phyloP scores from a whole-genome alignment of 2,329 filamentous ascomycete species.

The Trichoderma oligosporum region DNA sequence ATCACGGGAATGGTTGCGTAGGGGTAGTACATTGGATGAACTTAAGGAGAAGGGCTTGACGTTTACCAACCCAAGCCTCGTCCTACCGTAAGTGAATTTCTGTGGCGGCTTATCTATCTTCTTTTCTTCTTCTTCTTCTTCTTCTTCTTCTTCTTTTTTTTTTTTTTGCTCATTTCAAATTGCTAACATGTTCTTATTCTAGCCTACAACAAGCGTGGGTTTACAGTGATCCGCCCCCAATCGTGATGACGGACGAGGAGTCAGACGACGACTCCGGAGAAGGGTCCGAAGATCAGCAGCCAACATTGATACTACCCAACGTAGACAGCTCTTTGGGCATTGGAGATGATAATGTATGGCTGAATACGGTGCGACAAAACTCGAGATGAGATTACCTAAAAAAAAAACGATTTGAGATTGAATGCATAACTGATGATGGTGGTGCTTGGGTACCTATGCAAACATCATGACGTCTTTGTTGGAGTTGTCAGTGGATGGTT shows the following conservation, averaged over 20 bases:
- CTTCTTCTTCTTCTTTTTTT: not conserved
- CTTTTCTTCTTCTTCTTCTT: too few species aligned
- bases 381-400: not conserved
- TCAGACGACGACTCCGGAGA: slow-evolving; percentile 25
- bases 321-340: slow-evolving; percentile 38
- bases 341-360: slow-evolving; percentile 40
- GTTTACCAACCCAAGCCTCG: slow-evolving; percentile 75
- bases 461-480: not conserved
- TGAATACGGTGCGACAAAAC: slow-evolving; percentile 22
- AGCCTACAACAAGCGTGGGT: slow-evolving; percentile 71
- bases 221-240: slow-evolving; percentile 49
- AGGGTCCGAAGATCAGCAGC: slow-evolving; percentile 20
- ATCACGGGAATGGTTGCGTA: slow-evolving; percentile 42
- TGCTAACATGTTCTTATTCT: not conserved
- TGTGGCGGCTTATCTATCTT: too few species aligned
- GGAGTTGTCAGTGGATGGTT: not conserved
- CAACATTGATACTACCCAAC: slow-evolving; percentile 31
- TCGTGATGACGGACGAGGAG: slow-evolving; percentile 28
- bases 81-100: slow-evolving; percentile 54
- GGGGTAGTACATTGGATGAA: slow-evolving; percentile 68
- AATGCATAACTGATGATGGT: not conserved
- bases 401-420: not conserved
- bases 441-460: slow-evolving; percentile 3
- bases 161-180: not conserved
- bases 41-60: slow-evolving; percentile 63